Base-by-base conservation (phyloP, 2,329 filamentous ascomycete species). In the Ascocoryne sarcoides region DNA sequence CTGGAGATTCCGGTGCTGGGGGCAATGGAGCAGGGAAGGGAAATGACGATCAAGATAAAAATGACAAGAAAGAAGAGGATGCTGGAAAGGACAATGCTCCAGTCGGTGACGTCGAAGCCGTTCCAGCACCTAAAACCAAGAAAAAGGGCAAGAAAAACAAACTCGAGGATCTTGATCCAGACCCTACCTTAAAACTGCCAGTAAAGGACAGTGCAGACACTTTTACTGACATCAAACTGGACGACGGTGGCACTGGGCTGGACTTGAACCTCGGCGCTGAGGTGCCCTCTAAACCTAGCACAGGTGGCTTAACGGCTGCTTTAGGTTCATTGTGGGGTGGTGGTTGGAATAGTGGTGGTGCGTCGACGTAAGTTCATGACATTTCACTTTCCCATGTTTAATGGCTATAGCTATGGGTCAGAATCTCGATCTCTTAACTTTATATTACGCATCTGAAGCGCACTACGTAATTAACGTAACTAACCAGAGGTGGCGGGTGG, bases 221-320 rank as follows among this genome's bases (percentile, higher is more conserved):
- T n/a, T 84, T 85, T 50, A 70, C 83, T 32, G 79, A 85, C 19
- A 76, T 87, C 49, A 82, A 76, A 52, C 61, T 86, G 18, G 72
- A 79, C 48, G 77, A 81, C 41, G 56, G 62, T 18, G 68, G 65
- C n/a, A 73, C 76, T 1, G 73, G 75, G 40, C 56, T 77, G 4
- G 73, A 79, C 46, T 55, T 77, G 10, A 71, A 66, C 44, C 70
- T 78, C 51, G 71, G 70, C 36, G 58, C 64, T 23, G 65, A 65
- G 23, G 7, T 12, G 12, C 7, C 23, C 7, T 12, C 23, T 26
- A 26, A 26, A 12, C n/a, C n/a, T 28, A 56, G 56, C 10, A 72
- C 72, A 48, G 55, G 60, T 29, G 49, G 58, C n/a, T n/a, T n/a
- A n/a, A n/a, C n/a, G 53, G 34, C 60, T 58, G 52, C 60, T 3